Evolutionary conservation across 805 yeast species (phyloP).

Genomic region (Candida piceae): DNA sequence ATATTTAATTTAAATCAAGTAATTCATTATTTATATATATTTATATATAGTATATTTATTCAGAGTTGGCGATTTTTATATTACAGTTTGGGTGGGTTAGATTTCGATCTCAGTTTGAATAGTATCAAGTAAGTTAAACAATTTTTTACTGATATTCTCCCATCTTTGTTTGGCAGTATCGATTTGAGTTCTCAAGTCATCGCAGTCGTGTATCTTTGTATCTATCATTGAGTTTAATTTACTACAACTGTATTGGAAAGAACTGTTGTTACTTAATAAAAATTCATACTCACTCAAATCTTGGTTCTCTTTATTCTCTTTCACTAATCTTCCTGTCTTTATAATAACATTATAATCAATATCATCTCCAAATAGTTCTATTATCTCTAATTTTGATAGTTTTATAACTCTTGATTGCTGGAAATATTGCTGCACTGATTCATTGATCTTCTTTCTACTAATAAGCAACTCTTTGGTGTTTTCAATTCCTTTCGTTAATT

Average conservation of each 20-base stretch:
- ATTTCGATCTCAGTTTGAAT: constrained; percentile 6
- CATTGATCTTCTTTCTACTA: constrained; percentile 22
- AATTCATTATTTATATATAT: no score
- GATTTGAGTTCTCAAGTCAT: constrained; percentile 15
- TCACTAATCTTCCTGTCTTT: constrained; percentile 18
- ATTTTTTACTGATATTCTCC: constrained; percentile 18
- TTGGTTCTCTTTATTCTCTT: constrained; percentile 12
- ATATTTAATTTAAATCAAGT: no score
- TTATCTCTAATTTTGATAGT: constrained; percentile 20
- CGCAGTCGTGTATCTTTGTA: constrained; percentile 23
- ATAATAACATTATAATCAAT: constrained; percentile 19
- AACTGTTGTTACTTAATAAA: constrained; percentile 10
- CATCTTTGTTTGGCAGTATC: constrained; percentile 19
- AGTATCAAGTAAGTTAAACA: constrained; percentile 9
- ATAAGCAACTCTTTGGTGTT: constrained; percentile 19
- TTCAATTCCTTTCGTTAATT: constrained; percentile 15
- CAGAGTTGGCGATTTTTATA: no score
- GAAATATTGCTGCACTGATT: constrained; percentile 20
- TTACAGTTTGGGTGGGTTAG: no score
- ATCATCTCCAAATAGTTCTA: constrained; percentile 24
- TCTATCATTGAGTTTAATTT: constrained; percentile 19
- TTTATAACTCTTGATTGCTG: constrained; percentile 17
- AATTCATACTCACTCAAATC: constrained; percentile 20
- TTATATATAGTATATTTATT: no score
- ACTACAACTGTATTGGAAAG: constrained; percentile 17